Percentiles rank a stretch among this genome's conserved stretches.
Evolutionary conservation across 140 eudicot species (phyloP).

Genomic region (Erigeron philadelphicus): DNA sequence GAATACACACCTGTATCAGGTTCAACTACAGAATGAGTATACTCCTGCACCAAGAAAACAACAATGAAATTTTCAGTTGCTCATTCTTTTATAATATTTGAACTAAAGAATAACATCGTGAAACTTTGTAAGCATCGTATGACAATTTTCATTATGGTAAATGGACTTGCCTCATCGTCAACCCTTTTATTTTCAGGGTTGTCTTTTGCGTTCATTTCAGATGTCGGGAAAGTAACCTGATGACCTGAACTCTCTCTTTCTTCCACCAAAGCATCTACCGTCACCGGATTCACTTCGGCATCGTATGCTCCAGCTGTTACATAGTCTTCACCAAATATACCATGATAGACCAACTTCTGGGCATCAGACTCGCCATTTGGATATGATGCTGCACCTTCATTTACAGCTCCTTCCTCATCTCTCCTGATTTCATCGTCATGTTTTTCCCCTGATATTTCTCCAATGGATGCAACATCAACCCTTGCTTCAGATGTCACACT

Average conservation of each 20-base stretch:
- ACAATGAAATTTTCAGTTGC: not conserved
- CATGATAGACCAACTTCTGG: constrained; percentile 28
- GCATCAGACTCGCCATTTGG: constrained; percentile 25
- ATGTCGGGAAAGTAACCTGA: constrained; percentile 25
- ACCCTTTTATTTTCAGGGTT: constrained; percentile 19
- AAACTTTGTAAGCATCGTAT: not conserved
- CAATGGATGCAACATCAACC: constrained; percentile 24
- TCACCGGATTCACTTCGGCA: constrained; percentile 17
- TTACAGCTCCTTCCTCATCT: constrained; percentile 21
- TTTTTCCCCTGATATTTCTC: constrained; percentile 7
- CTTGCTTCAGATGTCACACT: constrained; percentile 12
- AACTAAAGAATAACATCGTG: not conserved
- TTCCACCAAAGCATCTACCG: constrained; percentile 26
- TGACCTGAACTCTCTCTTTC: constrained; percentile 29
- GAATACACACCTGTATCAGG: constrained; percentile 57
- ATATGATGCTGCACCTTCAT: constrained; percentile 25
- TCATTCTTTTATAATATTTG: not conserved
- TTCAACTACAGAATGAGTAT: constrained; percentile 34
- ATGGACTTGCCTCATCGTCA: constrained; percentile 44
- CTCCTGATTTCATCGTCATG: constrained; percentile 25
- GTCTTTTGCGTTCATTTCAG: constrained; percentile 28
- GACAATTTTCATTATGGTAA: not conserved
- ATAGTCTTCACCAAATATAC: constrained; percentile 34
- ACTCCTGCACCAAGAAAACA: constrained; percentile 40
- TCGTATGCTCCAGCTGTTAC: constrained; percentile 27